phyloP scores from a whole-genome alignment of 2,329 filamentous ascomycete species.

The Purpureocillium takamizusanense region DNA sequence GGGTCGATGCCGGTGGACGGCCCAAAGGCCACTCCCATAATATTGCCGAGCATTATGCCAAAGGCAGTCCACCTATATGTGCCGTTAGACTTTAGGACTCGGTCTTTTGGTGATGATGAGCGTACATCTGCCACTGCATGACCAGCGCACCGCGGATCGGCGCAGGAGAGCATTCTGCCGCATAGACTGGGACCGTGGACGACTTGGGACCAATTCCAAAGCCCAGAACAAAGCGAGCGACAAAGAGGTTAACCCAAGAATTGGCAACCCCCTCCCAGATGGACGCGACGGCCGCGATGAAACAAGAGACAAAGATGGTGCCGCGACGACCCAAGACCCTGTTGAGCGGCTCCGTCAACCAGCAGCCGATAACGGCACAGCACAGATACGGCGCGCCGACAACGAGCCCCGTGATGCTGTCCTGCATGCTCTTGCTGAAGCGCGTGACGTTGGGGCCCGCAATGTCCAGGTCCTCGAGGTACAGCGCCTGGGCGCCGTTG shows the following conservation, averaged over 20 bases:
- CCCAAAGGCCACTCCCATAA: neutral
- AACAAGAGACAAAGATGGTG: constrained; percentile 6
- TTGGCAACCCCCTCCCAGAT: constrained; percentile 22
- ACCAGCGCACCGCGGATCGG: constrained; percentile 62
- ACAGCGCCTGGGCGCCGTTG: constrained; percentile 7
- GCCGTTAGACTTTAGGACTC: too few species aligned
- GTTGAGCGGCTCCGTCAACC: constrained; percentile 13
- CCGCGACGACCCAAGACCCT: constrained; percentile 4
- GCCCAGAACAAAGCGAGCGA: constrained; percentile 56
- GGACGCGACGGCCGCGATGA: constrained; percentile 4
- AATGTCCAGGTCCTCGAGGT: constrained; percentile 49
- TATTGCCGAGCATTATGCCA: neutral
- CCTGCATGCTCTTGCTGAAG: constrained; percentile 23
- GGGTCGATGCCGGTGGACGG: constrained; percentile 21
- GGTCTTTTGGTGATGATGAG: constrained; percentile 28
- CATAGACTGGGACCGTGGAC: constrained; percentile 58
- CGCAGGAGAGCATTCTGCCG: constrained; percentile 61
- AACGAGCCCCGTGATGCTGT: constrained; percentile 17
- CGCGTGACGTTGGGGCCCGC: constrained; percentile 51
- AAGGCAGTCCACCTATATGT: constrained; percentile 7
- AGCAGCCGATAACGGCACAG: constrained; percentile 16
- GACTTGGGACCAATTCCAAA: constrained; percentile 60
- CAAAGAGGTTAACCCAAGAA: constrained; percentile 50
- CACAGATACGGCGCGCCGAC: constrained; percentile 7
- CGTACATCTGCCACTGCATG: constrained; percentile 57